Conservation (phyloP, 73 alveolate genomes). For the Paramecium pentaurelia region DNA sequence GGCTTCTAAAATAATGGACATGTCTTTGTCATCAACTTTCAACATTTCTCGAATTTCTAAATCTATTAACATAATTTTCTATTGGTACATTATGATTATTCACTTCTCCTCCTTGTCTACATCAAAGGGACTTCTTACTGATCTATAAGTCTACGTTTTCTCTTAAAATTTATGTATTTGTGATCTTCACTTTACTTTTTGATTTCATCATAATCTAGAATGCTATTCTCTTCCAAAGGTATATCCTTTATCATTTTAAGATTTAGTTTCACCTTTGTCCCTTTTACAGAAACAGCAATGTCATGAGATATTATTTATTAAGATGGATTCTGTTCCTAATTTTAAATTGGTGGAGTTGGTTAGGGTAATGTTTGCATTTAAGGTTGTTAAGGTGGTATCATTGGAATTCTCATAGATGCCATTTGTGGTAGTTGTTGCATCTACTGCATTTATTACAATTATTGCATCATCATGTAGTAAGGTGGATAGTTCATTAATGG, state of each 20-base stretch:
- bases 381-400: not conserved
- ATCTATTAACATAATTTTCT: not conserved
- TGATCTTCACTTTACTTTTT: not conserved
- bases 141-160: not conserved
- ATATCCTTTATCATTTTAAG: not conserved
- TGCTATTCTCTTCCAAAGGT: conserved; percentile 1
- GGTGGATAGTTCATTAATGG: not conserved
- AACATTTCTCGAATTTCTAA: not conserved
- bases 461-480: not conserved
- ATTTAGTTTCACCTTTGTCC: not conserved
- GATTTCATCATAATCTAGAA: conserved; percentile 13
- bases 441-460: not conserved
- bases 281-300: not conserved
- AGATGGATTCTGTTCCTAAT: not conserved
- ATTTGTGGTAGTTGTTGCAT: not conserved
- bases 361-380: not conserved
- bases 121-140: not conserved
- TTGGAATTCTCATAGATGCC: not conserved
- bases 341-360: not conserved
- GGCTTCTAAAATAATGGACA: not conserved
- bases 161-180: not conserved
- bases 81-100: not conserved
- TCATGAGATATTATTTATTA: not conserved
- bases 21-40: not conserved
- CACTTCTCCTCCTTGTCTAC: conserved; percentile 1